Percentiles rank a stretch among this genome's conserved stretches.
Evolutionary conservation across 2,329 filamentous ascomycete species (phyloP).

Genomic region (Biscogniauxia mediterranea): DNA sequence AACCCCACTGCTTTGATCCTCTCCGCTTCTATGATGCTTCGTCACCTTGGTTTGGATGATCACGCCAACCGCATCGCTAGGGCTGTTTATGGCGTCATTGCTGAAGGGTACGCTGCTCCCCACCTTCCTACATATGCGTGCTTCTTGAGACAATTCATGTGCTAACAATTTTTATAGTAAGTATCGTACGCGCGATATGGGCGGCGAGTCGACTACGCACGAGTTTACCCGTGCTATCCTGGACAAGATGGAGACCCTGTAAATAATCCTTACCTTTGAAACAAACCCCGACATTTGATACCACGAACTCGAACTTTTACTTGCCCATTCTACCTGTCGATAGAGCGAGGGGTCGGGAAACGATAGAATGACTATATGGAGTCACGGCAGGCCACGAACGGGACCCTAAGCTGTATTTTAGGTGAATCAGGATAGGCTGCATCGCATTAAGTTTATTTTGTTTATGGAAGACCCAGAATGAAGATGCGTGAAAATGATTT

Average conservation of each 20-base stretch:
- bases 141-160: slow-evolving; percentile 1
- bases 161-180: slow-evolving; percentile 59
- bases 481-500: not conserved
- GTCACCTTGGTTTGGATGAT: slow-evolving; percentile 94
- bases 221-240: slow-evolving; percentile 94
- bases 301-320: slow-evolving; percentile 15
- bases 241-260: slow-evolving; percentile 86
- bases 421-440: slow-evolving; percentile 30
- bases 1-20: slow-evolving; percentile 97
- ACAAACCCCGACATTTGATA: slow-evolving; percentile 23
- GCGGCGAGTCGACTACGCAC: slow-evolving; percentile 83
- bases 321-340: slow-evolving; percentile 20
- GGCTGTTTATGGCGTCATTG: slow-evolving; percentile 74
- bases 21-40: slow-evolving; percentile 93
- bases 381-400: slow-evolving; percentile 30
- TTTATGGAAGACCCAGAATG: not conserved
- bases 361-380: slow-evolving; percentile 31
- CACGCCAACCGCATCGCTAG: slow-evolving; percentile 98
- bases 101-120: slow-evolving; percentile 70
- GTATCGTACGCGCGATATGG: slow-evolving; percentile 92
- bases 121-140: not conserved
- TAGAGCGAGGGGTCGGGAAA: slow-evolving; percentile 28
- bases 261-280: slow-evolving; percentile 31
- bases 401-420: slow-evolving; percentile 31
- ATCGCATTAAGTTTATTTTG: slow-evolving; percentile 20